Conservation (phyloP, 768 basidiomycete species). For the Pleurotus ostreatus region DNA sequence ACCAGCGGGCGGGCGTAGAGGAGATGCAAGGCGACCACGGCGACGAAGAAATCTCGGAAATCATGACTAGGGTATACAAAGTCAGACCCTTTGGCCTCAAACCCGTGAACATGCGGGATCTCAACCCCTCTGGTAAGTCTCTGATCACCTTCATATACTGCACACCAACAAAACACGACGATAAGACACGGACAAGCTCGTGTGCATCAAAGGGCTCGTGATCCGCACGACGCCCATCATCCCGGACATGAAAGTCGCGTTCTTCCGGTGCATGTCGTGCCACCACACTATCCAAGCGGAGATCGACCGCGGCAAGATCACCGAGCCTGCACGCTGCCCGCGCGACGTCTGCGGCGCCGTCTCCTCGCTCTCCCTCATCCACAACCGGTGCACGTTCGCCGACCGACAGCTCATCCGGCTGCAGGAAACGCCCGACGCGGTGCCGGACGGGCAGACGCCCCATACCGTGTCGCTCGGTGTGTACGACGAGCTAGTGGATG, state of each 20-base stretch:
- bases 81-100: constrained; percentile 86
- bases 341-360: constrained; percentile 87
- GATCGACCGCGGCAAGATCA: constrained; percentile 96
- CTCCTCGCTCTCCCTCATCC: constrained; percentile 91
- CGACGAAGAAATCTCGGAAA: constrained; percentile 84
- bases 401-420: constrained; percentile 93
- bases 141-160: not conserved
- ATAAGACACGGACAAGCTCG: constrained; percentile 95
- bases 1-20: constrained; percentile 63
- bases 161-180: not conserved
- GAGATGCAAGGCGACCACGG: constrained; percentile 76
- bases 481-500: constrained; percentile 98
- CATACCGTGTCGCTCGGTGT: constrained; percentile 95
- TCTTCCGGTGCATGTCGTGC: constrained; percentile 96
- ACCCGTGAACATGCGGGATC: constrained; percentile 87
- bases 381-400: constrained; percentile 95
- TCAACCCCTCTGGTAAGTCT: constrained; percentile 83
- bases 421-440: constrained; percentile 96
- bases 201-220: constrained; percentile 93
- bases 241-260: constrained; percentile 98
- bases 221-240: constrained; percentile 97
- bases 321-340: constrained; percentile 88
- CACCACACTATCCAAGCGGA: constrained; percentile 96
- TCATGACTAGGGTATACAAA: constrained; percentile 87
- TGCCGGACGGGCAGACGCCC: constrained; percentile 97